Percentiles rank a stretch among this genome's conserved stretches.
phyloP scores from a whole-genome alignment of 2,329 filamentous ascomycete species.

The Ascochyta lentis region DNA sequence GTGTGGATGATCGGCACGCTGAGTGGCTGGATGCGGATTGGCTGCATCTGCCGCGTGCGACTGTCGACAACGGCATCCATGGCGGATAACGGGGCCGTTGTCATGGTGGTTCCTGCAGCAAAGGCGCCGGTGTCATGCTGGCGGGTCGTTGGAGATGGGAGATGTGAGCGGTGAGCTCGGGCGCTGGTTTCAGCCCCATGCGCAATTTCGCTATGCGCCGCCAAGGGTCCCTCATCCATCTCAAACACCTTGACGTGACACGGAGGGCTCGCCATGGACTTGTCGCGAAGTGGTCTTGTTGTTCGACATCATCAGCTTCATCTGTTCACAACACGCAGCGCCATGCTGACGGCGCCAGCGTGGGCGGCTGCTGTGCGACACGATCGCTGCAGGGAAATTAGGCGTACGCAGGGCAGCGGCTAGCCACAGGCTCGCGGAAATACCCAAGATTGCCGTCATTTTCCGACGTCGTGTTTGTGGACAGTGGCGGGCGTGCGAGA shows the following conservation, averaged over 20 bases:
- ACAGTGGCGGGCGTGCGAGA: slow-evolving; percentile 5
- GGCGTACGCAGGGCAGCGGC: slow-evolving; percentile 26
- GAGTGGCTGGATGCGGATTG: slow-evolving; percentile 28
- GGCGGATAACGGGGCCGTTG: slow-evolving; percentile 24
- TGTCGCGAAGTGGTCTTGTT: no score
- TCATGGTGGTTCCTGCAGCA: slow-evolving; percentile 31
- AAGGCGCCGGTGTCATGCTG: slow-evolving; percentile 10
- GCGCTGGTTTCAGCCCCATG: slow-evolving; percentile 39
- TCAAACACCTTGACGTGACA: slow-evolving; percentile 5
- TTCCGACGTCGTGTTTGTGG: slow-evolving; percentile 14
- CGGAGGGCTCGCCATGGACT: no score
- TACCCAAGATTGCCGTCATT: slow-evolving; percentile 33
- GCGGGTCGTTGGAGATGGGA: neutral
- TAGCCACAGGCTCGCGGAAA: slow-evolving; percentile 25
- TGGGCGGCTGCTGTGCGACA: slow-evolving; percentile 17
- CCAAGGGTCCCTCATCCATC: slow-evolving; percentile 27
- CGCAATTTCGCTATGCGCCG: slow-evolving; percentile 42
- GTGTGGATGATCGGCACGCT: slow-evolving; percentile 18
- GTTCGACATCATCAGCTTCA: neutral
- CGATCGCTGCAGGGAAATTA: slow-evolving; percentile 31
- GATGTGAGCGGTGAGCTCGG: slow-evolving; percentile 28
- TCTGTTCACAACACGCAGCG: neutral
- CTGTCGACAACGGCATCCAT: slow-evolving; percentile 31
- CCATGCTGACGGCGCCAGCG: slow-evolving; percentile 11
- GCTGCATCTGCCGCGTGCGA: slow-evolving; percentile 28